phyloP scores from a whole-genome alignment of 805 yeast genomes.

The Yamadazyma takamatsuzukensis region DNA sequence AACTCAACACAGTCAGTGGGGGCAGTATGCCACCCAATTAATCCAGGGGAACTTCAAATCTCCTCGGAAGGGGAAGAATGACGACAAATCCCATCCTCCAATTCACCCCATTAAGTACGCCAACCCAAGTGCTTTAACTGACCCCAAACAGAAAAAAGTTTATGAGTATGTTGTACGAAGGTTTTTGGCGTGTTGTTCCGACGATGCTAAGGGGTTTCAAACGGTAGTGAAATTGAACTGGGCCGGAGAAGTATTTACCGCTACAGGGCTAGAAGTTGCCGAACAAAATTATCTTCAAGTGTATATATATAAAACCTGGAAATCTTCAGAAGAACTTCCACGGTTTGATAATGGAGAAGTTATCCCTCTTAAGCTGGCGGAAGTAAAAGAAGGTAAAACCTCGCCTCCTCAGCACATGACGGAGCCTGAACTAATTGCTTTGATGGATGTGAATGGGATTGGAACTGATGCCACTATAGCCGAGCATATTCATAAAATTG shows the following conservation, averaged over 20 bases:
- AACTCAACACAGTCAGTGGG: slow-evolving; percentile 58
- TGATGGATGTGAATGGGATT: slow-evolving; percentile 96
- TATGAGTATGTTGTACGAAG: slow-evolving; percentile 85
- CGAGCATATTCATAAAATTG: slow-evolving; percentile 86
- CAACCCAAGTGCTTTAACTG: slow-evolving; percentile 23
- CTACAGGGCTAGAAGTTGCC: slow-evolving; percentile 71
- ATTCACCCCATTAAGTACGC: slow-evolving; percentile 77
- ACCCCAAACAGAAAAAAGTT: slow-evolving; percentile 56
- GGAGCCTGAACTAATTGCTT: slow-evolving; percentile 83
- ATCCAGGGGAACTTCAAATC: slow-evolving; percentile 41
- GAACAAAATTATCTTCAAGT: slow-evolving; percentile 79
- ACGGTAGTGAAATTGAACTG: slow-evolving; percentile 65
- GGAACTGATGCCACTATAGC: slow-evolving; percentile 99
- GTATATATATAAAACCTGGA: slow-evolving; percentile 79
- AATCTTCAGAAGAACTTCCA: slow-evolving; percentile 61
- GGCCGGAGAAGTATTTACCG: slow-evolving; percentile 71
- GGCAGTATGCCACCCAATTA: slow-evolving; percentile 54
- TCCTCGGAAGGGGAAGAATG: slow-evolving; percentile 80
- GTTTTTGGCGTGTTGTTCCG: slow-evolving; percentile 87
- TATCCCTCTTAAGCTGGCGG: slow-evolving; percentile 53
- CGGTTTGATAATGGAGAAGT: slow-evolving; percentile 53
- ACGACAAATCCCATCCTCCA: slow-evolving; percentile 98
- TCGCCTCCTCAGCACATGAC: slow-evolving; percentile 80
- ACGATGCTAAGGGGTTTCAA: slow-evolving; percentile 77
- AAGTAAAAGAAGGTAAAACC: slow-evolving; percentile 71